Evolutionary conservation across 805 yeast species (phyloP).

Genomic region (Hermanozyma aechmeae): DNA sequence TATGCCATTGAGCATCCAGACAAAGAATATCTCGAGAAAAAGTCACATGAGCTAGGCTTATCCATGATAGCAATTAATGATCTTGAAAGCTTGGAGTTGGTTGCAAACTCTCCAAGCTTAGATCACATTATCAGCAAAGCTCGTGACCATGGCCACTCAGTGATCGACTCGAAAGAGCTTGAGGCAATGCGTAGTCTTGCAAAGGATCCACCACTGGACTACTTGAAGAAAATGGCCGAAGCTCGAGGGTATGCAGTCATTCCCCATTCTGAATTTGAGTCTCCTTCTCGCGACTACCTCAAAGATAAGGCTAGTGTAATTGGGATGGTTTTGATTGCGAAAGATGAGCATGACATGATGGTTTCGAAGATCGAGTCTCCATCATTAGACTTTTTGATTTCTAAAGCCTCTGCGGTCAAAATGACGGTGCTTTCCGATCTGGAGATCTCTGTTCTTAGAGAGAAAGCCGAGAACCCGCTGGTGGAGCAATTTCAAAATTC

Average conservation of each 20-base stretch:
- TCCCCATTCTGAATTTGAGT: constrained; percentile 1
- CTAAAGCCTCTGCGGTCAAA: too few species aligned
- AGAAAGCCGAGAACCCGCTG: too few species aligned
- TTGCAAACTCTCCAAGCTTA: too few species aligned
- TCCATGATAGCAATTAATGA: too few species aligned
- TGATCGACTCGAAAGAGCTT: constrained; percentile 2
- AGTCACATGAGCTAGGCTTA: too few species aligned
- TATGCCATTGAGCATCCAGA: constrained; percentile 2
- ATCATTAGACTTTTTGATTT: too few species aligned
- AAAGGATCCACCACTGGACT: constrained; percentile 6
- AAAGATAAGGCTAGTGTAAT: constrained; percentile 11
- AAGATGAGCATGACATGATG: constrained; percentile 5
- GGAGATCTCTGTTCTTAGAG: too few species aligned
- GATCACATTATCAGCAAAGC: too few species aligned
- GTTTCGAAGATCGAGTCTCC: too few species aligned
- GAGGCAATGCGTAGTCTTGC: constrained; percentile 1
- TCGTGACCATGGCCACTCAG: constrained; percentile 1
- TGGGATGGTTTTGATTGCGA: constrained; percentile 15
- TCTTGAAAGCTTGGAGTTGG: too few species aligned
- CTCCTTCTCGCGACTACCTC: neutral
- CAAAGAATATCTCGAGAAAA: constrained; percentile 1
- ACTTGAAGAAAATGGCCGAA: constrained; percentile 2
- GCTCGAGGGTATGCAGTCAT: constrained; percentile 4
- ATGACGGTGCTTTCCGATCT: too few species aligned
- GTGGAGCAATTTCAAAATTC: too few species aligned